Base-by-base conservation (phyloP, 2,329 filamentous ascomycete species). In the Exophiala spinifera region DNA sequence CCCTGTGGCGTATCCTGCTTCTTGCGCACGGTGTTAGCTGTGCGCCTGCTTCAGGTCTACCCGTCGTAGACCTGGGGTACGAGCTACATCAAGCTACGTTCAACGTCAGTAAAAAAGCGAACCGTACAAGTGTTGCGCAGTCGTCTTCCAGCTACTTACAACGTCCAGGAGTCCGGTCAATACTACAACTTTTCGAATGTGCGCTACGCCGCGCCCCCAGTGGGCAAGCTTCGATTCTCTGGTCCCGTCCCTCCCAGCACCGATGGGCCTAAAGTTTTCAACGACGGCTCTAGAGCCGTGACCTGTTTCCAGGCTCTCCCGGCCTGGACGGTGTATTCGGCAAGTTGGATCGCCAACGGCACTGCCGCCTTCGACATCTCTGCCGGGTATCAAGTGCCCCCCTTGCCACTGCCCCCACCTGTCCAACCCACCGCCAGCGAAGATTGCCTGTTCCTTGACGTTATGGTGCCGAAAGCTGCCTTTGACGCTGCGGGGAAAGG, bases 181-280 rank as follows among this genome's bases (percentile, higher is more conserved):
- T 70, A 76, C 59, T 82, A 80, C 66, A 79, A 77, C 59, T 83
- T 83, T 67, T 76, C 69, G 44, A 81, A 83, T 61, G 80, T 83
- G 55, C 74, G 79, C 31, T 83, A 78, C 64, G 80, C 78, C 2
- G 75, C 76, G 14, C 74, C 80, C 7, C 79, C 80, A 1, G 57
- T 77, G 2, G 79, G 76, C 10, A 62, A 78, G 13, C 64, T 80
- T 36, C 71, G 80, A 19, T 83, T 80, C 58, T 70, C 70, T 15
- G 72, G 74, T 23, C 79, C 80, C 3, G 67, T 68, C 20, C 58
- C 69, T 6, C 76, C 77, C 1, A 40, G 25, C 34, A 34, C 23
- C 7, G 42, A 37, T 20, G 37, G 36, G 36, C 23, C 23, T 34
- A 48, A 47, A 19, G 34, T 47, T 1, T 43, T 47, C 36, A 53